A percentile compares a stretch with the other conserved stretches of the same genome.
Evolutionary conservation across 2,329 filamentous ascomycete genomes (phyloP).

Genomic region (Colletotrichum sp.): DNA sequence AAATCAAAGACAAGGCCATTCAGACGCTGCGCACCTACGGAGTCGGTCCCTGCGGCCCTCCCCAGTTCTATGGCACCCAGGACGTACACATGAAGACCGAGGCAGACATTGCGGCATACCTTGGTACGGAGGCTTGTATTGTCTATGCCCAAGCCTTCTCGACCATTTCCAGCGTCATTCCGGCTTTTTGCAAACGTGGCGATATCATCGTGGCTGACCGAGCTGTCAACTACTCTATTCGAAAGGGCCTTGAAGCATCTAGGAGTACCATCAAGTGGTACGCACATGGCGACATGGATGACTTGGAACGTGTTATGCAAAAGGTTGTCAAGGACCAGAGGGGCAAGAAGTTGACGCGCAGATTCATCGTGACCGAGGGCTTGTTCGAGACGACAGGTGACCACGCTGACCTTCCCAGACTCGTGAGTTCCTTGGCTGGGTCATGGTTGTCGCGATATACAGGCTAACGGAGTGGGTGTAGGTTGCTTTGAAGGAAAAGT

Average conservation of each 20-base stretch:
- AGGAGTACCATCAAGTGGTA: constrained; percentile 93
- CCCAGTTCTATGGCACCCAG: constrained; percentile 97
- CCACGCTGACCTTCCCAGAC: constrained; percentile 80
- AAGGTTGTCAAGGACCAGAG: constrained; percentile 88
- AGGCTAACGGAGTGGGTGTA: constrained; percentile 9
- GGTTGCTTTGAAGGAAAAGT: constrained; percentile 88
- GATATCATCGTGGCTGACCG: constrained; percentile 97
- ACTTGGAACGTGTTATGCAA: constrained; percentile 84
- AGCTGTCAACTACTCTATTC: constrained; percentile 90
- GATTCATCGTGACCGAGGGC: constrained; percentile 96
- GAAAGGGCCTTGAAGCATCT: constrained; percentile 92
- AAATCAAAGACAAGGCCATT: constrained; percentile 93
- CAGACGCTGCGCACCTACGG: constrained; percentile 93
- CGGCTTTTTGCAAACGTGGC: constrained; percentile 94
- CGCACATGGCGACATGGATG: constrained; percentile 94
- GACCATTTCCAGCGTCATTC: constrained; percentile 96
- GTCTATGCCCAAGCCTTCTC: constrained; percentile 97
- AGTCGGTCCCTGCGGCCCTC: constrained; percentile 94
- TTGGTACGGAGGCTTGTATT: constrained; percentile 89
- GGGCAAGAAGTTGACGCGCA: constrained; percentile 84
- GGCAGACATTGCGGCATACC: constrained; percentile 86
- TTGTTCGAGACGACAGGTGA: constrained; percentile 92
- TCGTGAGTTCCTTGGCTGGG: constrained; percentile 60
- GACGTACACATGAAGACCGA: constrained; percentile 98
- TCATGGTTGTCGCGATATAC: not conserved